A percentile compares a stretch with the other conserved stretches of the same genome.
phyloP scores from a whole-genome alignment of 164 flowering plant species.

The Paratinospora sagittata region DNA sequence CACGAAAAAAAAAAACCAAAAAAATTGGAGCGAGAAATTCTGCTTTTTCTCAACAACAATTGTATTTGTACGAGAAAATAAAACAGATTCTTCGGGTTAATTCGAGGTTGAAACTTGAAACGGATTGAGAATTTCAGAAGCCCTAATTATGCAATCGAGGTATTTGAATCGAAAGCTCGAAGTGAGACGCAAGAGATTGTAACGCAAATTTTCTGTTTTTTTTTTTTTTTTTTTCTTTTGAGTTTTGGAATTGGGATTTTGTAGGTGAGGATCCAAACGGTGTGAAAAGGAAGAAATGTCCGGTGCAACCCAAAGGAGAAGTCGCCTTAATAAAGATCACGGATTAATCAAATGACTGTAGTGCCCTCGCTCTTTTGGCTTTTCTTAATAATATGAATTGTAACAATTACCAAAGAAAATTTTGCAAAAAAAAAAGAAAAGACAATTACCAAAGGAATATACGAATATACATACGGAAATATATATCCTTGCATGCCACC shows the following conservation, averaged over 20 bases:
- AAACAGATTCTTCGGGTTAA: too few relatives aligned
- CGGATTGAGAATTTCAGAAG: background rate
- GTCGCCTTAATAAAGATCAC: background rate
- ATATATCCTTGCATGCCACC: too few relatives aligned
- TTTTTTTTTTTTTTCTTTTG: background rate
- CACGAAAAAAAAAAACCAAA: background rate
- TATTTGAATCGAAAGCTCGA: background rate
- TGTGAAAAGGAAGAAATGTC: background rate
- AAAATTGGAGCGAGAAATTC: background rate
- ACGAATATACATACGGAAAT: too few relatives aligned
- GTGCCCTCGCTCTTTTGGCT: background rate
- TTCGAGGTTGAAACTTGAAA: too few relatives aligned
- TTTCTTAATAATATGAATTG: too few relatives aligned
- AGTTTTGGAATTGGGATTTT: background rate
- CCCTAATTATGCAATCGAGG: background rate
- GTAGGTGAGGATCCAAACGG: conserved; percentile 13
- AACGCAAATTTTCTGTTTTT: too few relatives aligned
- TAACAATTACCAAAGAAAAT: too few relatives aligned
- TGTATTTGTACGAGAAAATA: too few relatives aligned
- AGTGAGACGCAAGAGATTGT: background rate
- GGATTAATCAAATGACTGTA: conserved; percentile 3
- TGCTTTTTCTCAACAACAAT: background rate
- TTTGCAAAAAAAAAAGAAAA: too few relatives aligned
- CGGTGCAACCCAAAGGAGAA: conserved; percentile 16
- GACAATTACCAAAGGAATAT: too few relatives aligned